Evolutionary conservation across 192 early-diverging fungal genomes (phyloP).

Genomic region (Phlyctochytrium bullatum): DNA sequence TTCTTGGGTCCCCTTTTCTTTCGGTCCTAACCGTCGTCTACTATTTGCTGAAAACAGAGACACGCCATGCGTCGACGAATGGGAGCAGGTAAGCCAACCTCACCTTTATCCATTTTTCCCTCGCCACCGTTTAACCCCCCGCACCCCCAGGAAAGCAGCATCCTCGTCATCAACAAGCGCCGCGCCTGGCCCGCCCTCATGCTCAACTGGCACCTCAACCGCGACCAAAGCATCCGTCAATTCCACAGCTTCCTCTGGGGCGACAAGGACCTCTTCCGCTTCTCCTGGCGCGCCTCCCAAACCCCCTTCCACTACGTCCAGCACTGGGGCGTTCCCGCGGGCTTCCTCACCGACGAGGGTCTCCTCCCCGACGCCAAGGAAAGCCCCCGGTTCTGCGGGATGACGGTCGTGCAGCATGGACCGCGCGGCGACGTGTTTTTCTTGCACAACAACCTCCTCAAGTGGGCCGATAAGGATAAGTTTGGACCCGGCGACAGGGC

Average conservation of each 20-base stretch:
- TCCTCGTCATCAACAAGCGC: background rate
- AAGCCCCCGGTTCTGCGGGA: background rate
- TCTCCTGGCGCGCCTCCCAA: background rate
- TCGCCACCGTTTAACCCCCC: no score
- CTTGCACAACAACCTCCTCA: background rate
- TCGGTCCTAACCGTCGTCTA: background rate
- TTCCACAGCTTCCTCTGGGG: slow-evolving; percentile 19
- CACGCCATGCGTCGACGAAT: slow-evolving; percentile 18
- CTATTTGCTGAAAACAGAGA: slow-evolving; percentile 12
- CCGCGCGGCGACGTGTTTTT: background rate
- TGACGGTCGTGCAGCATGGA: background rate
- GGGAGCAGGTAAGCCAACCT: slow-evolving; percentile 5
- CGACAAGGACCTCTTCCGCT: slow-evolving; percentile 39
- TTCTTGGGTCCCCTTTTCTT: slow-evolving; percentile 9
- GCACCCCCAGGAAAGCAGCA: background rate
- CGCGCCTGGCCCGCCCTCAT: background rate
- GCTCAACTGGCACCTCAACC: slow-evolving; percentile 9
- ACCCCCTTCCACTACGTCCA: background rate
- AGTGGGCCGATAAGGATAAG: background rate
- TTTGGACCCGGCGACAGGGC: background rate
- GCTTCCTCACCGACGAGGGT: background rate
- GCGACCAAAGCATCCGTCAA: slow-evolving; percentile 6
- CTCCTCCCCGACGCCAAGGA: background rate
- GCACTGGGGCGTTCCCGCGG: background rate
- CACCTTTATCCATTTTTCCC: slow-evolving; percentile 5